These are phyloP conservation scores for Fomitopsis pulvina DNA, from an alignment of 768 basidiomycete genomes.

Conservation along the genomic window DNA sequence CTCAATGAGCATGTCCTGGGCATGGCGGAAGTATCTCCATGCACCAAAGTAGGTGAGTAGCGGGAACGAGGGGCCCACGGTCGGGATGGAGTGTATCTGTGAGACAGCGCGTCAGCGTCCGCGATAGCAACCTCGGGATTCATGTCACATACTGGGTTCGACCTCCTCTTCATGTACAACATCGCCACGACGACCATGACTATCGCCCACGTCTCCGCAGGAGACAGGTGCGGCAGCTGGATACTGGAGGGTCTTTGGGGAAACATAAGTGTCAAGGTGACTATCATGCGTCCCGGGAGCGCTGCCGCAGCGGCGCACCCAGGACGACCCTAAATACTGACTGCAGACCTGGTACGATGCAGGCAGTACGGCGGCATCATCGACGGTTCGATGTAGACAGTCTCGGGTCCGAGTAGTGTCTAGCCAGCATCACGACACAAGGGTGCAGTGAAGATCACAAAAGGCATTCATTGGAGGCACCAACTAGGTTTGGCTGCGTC, in stretches of 20 bases:
- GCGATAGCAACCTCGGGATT: neutral
- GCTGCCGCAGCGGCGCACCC: no score
- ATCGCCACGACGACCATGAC: neutral
- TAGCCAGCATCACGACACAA: no score
- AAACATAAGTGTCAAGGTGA: no score
- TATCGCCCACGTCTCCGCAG: neutral
- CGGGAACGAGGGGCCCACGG: slow-evolving; percentile 20
- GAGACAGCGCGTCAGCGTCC: neutral
- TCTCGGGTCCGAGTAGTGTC: no score
- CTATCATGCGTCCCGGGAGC: no score
- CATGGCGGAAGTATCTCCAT: slow-evolving; percentile 18
- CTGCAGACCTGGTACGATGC: no score
- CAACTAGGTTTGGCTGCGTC: no score
- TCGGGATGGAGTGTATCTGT: slow-evolving; percentile 24
- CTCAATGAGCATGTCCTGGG: slow-evolving; percentile 21
- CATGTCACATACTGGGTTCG: neutral
- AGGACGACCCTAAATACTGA: no score
- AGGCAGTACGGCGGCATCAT: no score
- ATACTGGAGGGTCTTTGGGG: neutral
- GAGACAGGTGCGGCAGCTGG: neutral
- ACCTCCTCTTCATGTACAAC: neutral
- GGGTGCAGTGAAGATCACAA: no score
- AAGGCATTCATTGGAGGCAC: no score
- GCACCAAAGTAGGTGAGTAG: slow-evolving; percentile 26
- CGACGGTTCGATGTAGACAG: no score